Evolutionary conservation across 306 rosid genomes (phyloP).

Genomic region (Medicago arabica): DNA sequence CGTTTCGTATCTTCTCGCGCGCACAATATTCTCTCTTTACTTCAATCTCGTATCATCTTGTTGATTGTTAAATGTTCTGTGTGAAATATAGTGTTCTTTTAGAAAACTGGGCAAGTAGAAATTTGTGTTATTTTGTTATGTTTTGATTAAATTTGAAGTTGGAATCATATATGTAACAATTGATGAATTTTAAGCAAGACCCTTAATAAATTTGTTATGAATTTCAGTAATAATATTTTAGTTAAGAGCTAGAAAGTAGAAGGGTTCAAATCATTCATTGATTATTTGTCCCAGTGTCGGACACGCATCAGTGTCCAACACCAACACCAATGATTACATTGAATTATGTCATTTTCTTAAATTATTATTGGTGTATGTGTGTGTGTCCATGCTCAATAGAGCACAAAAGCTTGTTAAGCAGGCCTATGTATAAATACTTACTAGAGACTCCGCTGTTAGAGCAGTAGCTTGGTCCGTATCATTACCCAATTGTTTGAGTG

Average conservation of each 20-base stretch:
- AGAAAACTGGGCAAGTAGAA: background rate
- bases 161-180: background rate
- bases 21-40: background rate
- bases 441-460: background rate
- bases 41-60: background rate
- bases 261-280: no score
- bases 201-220: no score
- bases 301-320: no score
- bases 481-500: background rate
- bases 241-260: no score
- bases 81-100: background rate
- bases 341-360: no score
- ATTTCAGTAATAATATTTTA: no score
- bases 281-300: no score
- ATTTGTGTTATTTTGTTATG: background rate
- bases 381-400: no score
- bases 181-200: no score
- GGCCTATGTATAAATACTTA: background rate
- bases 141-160: background rate
- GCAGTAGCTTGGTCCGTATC: background rate
- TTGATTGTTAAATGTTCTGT: background rate
- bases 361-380: no score
- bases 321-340: no score
- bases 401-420: no score
- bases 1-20: background rate